Base-by-base conservation (phyloP, 2,329 filamentous ascomycete genomes). In the Nemania sp. region DNA sequence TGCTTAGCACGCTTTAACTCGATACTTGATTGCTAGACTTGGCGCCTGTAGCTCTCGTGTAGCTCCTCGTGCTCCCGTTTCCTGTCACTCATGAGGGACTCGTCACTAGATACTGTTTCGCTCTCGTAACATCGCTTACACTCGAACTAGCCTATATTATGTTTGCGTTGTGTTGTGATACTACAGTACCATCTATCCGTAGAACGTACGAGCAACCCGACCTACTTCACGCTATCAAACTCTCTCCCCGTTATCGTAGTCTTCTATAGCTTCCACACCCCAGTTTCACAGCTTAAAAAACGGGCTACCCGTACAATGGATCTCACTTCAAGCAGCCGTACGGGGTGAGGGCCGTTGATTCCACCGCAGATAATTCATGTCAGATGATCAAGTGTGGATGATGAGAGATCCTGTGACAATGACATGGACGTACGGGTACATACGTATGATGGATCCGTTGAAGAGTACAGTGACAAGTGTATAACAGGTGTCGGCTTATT, bases 361-460 rank as follows among this genome's bases (percentile, higher is more conserved):
- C 20, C 57, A 51, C 52, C 62, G 59, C 66, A 68, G 29, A 53
- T 18, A 27, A n/a, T 11, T 35, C 18, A 35, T 20, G 62, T 65
- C 62, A 68, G 66, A 65, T 68, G 66, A 68, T 58, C 26, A 38
- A 29, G 20, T 49, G 10, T 22, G 18, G 61, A 24, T 22, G 27
- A n/a, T 26, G 24, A 54, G 35, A 7, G 26, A 26, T 22, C 32
- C 41, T 26, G n/a, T 10, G 22, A 38, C 45, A n/a, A 22, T 8
- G 24, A 7, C 13, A 32, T 29, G 22, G 20, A 11, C n/a, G 35
- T 20, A 43, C 20, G 38, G 53, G 27, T 53, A 35, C 8, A 41
- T n/a, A 20, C 35, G 58, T 47, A 18, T 52, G 22, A 56, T 43
- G 22, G 18, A 24, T 18, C 15, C 24, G 15, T 43, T 41, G n/a